Evolutionary conservation across 2,329 filamentous ascomycete species (phyloP).

Genomic region (Alternaria angustiovoidea): DNA sequence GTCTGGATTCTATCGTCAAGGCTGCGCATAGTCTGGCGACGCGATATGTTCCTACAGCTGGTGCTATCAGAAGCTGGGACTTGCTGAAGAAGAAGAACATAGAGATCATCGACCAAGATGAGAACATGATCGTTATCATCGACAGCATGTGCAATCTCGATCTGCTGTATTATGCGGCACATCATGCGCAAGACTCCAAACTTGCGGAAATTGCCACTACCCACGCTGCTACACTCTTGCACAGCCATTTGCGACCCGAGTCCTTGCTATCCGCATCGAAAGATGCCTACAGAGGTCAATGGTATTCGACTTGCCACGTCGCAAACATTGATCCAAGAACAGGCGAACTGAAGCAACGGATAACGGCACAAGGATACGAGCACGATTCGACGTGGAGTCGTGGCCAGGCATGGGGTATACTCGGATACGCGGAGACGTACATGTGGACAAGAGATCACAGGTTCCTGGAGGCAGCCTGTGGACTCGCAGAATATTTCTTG

Average conservation of each 20-base stretch:
- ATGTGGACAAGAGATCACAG: constrained; percentile 50
- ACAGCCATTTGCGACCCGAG: constrained; percentile 15
- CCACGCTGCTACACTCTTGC: background rate
- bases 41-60: constrained; percentile 48
- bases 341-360: constrained; percentile 43
- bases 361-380: constrained; percentile 56
- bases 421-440: constrained; percentile 55
- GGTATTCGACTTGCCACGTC: constrained; percentile 51
- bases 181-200: constrained; percentile 38
- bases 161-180: constrained; percentile 54
- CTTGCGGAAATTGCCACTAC: constrained; percentile 35
- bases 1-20: constrained; percentile 46
- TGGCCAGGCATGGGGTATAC: constrained; percentile 58
- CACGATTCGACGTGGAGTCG: constrained; percentile 55
- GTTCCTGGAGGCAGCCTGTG: constrained; percentile 54
- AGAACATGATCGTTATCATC: constrained; percentile 55
- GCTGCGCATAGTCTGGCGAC: constrained; percentile 51
- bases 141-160: constrained; percentile 51
- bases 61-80: constrained; percentile 57
- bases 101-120: constrained; percentile 45
- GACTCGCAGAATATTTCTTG: constrained; percentile 56
- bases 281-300: constrained; percentile 24
- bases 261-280: constrained; percentile 52
- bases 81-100: constrained; percentile 53
- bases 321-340: constrained; percentile 54